Base-by-base conservation (phyloP, 371 early-diverging fungal species). In the Mortierella sp. region DNA sequence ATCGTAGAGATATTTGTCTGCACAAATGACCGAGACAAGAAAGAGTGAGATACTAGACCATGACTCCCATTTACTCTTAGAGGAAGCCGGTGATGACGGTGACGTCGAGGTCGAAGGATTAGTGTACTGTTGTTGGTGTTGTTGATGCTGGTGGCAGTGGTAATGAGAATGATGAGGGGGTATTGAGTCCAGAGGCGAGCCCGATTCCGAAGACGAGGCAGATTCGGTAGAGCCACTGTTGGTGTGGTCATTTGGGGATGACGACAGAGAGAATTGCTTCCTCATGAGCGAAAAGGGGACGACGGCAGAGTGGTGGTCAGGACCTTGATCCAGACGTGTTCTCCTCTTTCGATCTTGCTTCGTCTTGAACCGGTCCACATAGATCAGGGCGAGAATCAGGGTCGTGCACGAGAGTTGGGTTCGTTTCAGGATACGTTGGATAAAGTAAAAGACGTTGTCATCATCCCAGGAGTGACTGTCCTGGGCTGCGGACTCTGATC, bases 331-430 rank as follows among this genome's bases (percentile, higher is more conserved):
- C 21, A 79, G 66, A n/a, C 74, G 65, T 2, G 79, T 79, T 47
- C 68, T 68, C 12, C 66, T 65, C 26, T 66, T 72, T n/a, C 58
- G 62, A 1, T 73, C 50, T 21, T 70, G 56, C 30, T 66, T 51
- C n/a, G 73, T 70, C 50, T 80, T 70, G 68, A 74, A 72, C 18
- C 84, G 83, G 63, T 88, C 88, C 37, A 86, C 84, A 30, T 88
- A 88, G 72, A 85, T 86, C 30, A 88, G 74, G 51, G 86, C 81
- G 9, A 86, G 81, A 9, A 88, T 75, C 12, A 88, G 81, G 0
- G 87, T 86, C 4, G 87, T 84, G 63, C 85, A 88, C 0, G 86
- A 84, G 29, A 86, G 79, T 60, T 86, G 87, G 1, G 88, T 87
- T 47, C 83, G 83, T 25, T 83, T 70, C 15, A 88, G 72, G 7